Evolutionary conservation across 1,284 basidiomycete genomes (phyloP), one percentile per base, ranked within the genome.

Genomic region (Moesziomyces parantarcticus): DNA sequence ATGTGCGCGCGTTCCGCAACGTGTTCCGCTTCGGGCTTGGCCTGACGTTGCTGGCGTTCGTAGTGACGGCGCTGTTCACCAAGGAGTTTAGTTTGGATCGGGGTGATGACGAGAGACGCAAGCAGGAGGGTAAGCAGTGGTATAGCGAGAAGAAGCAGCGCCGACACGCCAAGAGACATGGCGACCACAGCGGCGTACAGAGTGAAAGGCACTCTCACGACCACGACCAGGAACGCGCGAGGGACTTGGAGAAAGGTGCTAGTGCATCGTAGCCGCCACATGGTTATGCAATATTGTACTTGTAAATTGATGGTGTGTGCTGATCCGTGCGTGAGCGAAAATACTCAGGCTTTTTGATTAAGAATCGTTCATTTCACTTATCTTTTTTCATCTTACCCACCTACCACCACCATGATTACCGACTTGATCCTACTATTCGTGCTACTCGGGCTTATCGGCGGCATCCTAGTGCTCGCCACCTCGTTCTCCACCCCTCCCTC

Each of bases 71-170:
- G 87, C 87, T 87, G 11, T 68, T 90, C 10, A 85, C 86, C 3
- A 87, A 88, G 58, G 81, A 90, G 63, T 87, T 88, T 55, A 87
- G 89, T 21, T 81, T 91, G 48, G 87, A 85, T 10, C 83, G 89
- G 21, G 86, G 82, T 2, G 90, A 90, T 62, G 89, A 91, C 47
- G 85, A 86, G 23, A 77, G 79, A 57, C 79, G 87, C 29, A 85
- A 84, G 64, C 83, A 81, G 25, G 80, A 85, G 42, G 87, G 83
- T 1, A 78, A 80, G 46, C 72, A 76, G 53, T 79, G 77, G 74
- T 57, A 75, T 5, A 58, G 51, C 8, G 57, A 76, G 23, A 66
- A 66, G 49, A 66, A 66, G 52, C 44, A 66, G 52, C 50, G 46
- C 11, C 46, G 43, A 25, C 29, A 51, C 14, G 66, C 56, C 1